phyloP scores from a whole-genome alignment of 2,329 filamentous ascomycete genomes.

The Biscogniauxia mediterranea region DNA sequence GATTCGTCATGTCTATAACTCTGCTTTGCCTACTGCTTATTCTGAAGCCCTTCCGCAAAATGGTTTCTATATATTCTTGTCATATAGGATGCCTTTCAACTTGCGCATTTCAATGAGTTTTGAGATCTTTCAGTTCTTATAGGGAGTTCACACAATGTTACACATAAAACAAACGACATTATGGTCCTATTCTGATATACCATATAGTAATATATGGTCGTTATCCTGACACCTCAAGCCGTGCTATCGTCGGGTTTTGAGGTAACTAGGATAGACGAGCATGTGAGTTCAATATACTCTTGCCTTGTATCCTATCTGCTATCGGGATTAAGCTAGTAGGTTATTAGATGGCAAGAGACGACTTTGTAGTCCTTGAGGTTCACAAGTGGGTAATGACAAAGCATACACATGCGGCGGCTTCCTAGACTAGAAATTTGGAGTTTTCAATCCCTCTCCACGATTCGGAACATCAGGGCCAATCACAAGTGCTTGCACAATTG shows the following conservation, averaged over 20 bases:
- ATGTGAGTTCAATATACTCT: constrained; percentile 52
- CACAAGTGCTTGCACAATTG: neutral
- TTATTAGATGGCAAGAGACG: constrained; percentile 72
- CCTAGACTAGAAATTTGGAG: constrained; percentile 3
- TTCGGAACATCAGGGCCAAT: neutral
- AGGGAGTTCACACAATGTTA: too few species aligned
- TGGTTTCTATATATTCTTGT: too few species aligned
- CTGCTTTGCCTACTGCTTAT: too few species aligned
- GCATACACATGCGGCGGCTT: neutral
- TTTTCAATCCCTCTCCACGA: neutral
- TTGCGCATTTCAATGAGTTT: too few species aligned
- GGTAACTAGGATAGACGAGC: neutral
- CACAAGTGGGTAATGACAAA: constrained; percentile 1
- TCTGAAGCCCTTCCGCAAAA: too few species aligned
- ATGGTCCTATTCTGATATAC: neutral
- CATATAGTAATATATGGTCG: neutral
- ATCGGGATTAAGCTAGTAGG: constrained; percentile 51
- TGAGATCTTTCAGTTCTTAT: too few species aligned
- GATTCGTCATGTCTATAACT: too few species aligned
- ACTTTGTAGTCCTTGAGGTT: neutral
- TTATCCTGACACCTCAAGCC: neutral
- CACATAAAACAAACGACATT: neutral
- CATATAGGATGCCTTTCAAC: too few species aligned
- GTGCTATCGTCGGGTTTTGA: neutral
- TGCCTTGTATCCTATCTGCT: constrained; percentile 68